A percentile compares a stretch with the other conserved stretches of the same genome.
Conservation (phyloP, 2,329 filamentous ascomycete species). For the Aspergillus hortae region DNA sequence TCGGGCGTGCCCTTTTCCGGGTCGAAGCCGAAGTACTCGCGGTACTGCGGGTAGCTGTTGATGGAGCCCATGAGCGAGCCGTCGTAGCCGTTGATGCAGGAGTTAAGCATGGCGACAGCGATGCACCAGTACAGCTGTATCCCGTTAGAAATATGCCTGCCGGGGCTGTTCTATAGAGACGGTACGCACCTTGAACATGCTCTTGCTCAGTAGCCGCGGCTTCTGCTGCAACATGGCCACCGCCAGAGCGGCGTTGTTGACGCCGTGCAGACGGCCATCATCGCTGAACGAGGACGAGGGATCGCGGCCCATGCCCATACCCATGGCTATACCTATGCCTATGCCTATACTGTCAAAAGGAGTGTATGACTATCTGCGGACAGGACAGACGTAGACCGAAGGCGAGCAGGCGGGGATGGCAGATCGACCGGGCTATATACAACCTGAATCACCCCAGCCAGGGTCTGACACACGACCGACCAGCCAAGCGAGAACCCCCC, state of each 20-base stretch:
- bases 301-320: background rate
- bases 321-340: too few species aligned
- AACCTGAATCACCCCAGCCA: background rate
- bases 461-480: background rate
- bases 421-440: background rate
- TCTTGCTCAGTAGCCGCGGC: conserved; percentile 33
- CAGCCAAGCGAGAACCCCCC: background rate
- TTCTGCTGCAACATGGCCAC: conserved; percentile 31
- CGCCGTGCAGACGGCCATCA: conserved; percentile 15
- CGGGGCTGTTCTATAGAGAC: background rate
- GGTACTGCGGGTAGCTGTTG: conserved; percentile 46
- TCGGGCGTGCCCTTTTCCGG: conserved; percentile 36
- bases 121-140: conserved; percentile 40
- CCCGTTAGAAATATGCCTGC: background rate
- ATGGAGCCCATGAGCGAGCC: conserved; percentile 50
- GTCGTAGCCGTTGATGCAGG: conserved; percentile 48
- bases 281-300: background rate
- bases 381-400: background rate
- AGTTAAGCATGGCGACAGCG: conserved; percentile 43
- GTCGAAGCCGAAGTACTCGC: conserved; percentile 41
- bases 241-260: conserved; percentile 28
- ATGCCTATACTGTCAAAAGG: too few species aligned
- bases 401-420: background rate
- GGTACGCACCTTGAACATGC: conserved; percentile 41
- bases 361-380: too few species aligned